Evolutionary conservation across 495 filamentous ascomycete species (phyloP).

Genomic region (Symbiotaphrina buchneri): DNA sequence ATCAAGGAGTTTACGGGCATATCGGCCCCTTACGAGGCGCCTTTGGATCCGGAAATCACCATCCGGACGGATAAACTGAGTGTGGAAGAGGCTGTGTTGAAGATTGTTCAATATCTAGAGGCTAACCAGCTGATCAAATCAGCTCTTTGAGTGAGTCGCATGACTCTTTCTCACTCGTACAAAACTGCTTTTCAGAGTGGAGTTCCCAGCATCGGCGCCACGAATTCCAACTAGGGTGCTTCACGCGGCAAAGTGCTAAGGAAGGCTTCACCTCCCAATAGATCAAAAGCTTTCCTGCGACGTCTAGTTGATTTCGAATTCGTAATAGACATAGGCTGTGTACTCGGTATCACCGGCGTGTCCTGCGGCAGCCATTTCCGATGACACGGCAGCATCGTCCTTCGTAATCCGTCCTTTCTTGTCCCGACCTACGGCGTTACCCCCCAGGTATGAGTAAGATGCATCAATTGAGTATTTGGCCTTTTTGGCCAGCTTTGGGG

Average conservation of each 20-base stretch:
- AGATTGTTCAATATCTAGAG: constrained; percentile 66
- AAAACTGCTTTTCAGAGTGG: too few species aligned
- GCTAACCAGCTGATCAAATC: constrained; percentile 28
- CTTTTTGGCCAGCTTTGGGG: constrained; percentile 58
- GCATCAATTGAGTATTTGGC: constrained; percentile 61
- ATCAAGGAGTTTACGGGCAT: constrained; percentile 98
- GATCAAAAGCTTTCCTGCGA: background rate
- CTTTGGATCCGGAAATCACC: constrained; percentile 64
- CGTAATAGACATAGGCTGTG: constrained; percentile 91
- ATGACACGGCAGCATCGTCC: constrained; percentile 53
- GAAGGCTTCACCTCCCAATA: too few species aligned
- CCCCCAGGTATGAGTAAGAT: constrained; percentile 77
- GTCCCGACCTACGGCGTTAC: constrained; percentile 84
- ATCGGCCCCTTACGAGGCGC: constrained; percentile 80
- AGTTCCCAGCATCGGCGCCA: too few species aligned
- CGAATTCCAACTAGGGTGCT: too few species aligned
- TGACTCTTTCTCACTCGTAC: background rate
- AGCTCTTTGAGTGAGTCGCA: background rate
- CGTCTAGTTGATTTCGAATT: constrained; percentile 44
- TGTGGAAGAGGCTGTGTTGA: constrained; percentile 63
- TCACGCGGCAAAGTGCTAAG: too few species aligned
- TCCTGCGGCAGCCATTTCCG: constrained; percentile 54
- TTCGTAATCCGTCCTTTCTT: constrained; percentile 80
- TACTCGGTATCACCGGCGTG: constrained; percentile 55
- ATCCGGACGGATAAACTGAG: constrained; percentile 54